phyloP scores from a whole-genome alignment of 2,329 filamentous ascomycete genomes.

The Fusarium graminum region DNA sequence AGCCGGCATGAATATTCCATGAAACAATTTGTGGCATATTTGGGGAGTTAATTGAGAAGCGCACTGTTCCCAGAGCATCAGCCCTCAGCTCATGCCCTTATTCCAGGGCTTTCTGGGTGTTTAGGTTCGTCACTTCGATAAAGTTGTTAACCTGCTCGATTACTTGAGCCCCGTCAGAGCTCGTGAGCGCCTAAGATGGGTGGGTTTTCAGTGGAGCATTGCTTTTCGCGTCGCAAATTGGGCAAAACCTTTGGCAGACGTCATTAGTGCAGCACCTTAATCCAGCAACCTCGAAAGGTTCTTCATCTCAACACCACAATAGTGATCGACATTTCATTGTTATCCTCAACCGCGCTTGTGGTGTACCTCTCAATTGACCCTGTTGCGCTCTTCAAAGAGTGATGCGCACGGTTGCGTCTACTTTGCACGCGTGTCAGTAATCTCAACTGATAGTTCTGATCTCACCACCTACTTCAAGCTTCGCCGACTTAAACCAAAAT shows the following conservation, averaged over 20 bases:
- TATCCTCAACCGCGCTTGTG: slow-evolving; percentile 4
- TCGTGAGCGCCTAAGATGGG: slow-evolving; percentile 4
- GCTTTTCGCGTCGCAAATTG: slow-evolving; percentile 27
- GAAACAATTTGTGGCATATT: not conserved
- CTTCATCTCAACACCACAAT: slow-evolving; percentile 35
- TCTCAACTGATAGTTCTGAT: slow-evolving; percentile 12
- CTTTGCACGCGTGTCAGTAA: slow-evolving; percentile 20
- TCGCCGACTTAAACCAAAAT: slow-evolving; percentile 36
- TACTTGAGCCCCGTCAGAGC: slow-evolving; percentile 8
- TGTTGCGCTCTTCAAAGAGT: slow-evolving; percentile 6
- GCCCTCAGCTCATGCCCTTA: not conserved
- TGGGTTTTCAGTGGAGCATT: slow-evolving; percentile 9
- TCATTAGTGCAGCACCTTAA: slow-evolving; percentile 42
- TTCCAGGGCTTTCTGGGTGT: slow-evolving; percentile 1
- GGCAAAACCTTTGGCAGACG: slow-evolving; percentile 43
- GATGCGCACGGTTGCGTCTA: slow-evolving; percentile 16
- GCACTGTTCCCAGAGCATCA: not conserved
- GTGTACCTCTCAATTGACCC: not conserved
- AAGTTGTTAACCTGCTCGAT: slow-evolving; percentile 3
- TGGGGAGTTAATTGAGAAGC: too few species aligned
- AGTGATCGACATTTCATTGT: slow-evolving; percentile 29
- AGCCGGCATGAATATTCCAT: not conserved
- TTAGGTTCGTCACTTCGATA: slow-evolving; percentile 1
- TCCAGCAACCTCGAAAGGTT: slow-evolving; percentile 32
- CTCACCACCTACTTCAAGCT: slow-evolving; percentile 21